Conservation (phyloP, 2,329 filamentous ascomycete genomes). For the Pseudogymnoascus sp. region DNA sequence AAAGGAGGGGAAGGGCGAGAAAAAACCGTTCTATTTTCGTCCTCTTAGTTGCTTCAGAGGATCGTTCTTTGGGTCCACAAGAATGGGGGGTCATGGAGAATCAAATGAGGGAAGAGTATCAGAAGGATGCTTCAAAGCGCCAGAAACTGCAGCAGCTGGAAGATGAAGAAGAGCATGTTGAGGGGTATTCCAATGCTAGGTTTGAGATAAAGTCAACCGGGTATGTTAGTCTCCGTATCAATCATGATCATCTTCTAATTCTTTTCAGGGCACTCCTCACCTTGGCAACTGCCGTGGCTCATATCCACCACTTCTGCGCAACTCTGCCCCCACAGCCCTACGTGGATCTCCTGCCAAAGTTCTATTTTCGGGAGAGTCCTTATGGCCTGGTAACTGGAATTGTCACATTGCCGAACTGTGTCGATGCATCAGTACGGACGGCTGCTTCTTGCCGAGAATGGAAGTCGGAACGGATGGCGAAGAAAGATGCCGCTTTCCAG, state of each 20-base stretch:
- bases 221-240: conserved; percentile 22
- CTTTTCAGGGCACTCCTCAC: conserved; percentile 57
- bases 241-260: conserved; percentile 13
- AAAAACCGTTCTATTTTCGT: conserved; percentile 47
- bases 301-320: conserved; percentile 75
- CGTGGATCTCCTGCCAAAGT: conserved; percentile 60
- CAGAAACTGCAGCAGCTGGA: conserved; percentile 20
- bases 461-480: conserved; percentile 63
- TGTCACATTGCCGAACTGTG: conserved; percentile 62
- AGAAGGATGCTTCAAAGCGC: conserved; percentile 28
- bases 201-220: conserved; percentile 38
- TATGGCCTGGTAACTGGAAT: conserved; percentile 41
- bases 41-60: conserved; percentile 38
- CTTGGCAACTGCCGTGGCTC: conserved; percentile 63
- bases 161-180: conserved; percentile 28
- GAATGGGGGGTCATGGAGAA: conserved; percentile 62
- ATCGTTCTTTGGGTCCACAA: conserved; percentile 29
- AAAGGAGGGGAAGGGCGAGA: conserved; percentile 56
- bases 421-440: conserved; percentile 54
- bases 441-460: conserved; percentile 49
- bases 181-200: conserved; percentile 19
- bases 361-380: conserved; percentile 42
- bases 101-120: conserved; percentile 50
- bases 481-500: conserved; percentile 75
- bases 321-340: conserved; percentile 51